phyloP scores from a whole-genome alignment of 306 rosid species.

The Vigna trinervia region DNA sequence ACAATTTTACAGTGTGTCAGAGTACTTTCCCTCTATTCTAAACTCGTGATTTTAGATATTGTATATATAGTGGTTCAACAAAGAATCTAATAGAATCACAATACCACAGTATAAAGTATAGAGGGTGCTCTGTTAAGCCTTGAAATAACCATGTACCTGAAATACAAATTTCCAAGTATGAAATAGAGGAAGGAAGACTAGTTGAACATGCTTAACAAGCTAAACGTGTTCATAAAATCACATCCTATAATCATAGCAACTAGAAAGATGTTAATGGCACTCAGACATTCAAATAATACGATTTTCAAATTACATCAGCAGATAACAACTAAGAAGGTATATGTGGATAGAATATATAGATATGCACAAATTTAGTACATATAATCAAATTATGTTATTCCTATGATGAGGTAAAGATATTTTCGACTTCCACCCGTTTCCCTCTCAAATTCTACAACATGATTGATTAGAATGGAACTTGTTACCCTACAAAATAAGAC shows the following conservation, averaged over 20 bases:
- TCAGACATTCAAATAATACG: slow-evolving; percentile 14
- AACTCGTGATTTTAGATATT: slow-evolving; percentile 38
- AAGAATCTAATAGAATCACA: slow-evolving; percentile 38
- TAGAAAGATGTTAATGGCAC: slow-evolving; percentile 1
- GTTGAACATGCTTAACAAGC: neutral
- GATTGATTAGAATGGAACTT: slow-evolving; percentile 5
- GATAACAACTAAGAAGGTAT: neutral
- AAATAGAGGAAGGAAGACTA: slow-evolving; percentile 39
- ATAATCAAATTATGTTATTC: slow-evolving; percentile 24
- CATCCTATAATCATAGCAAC: slow-evolving; percentile 38
- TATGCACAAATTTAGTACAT: slow-evolving; percentile 10
- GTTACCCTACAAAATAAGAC: neutral
- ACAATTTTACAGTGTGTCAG: slow-evolving; percentile 25
- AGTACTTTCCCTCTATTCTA: slow-evolving; percentile 31
- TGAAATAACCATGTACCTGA: slow-evolving; percentile 90
- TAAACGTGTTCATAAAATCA: slow-evolving; percentile 18
- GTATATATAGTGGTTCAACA: slow-evolving; percentile 15
- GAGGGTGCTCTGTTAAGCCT: slow-evolving; percentile 74
- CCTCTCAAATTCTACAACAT: slow-evolving; percentile 18
- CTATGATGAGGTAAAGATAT: slow-evolving; percentile 13
- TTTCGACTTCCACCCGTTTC: slow-evolving; percentile 7
- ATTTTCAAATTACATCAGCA: slow-evolving; percentile 22
- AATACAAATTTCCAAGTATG: slow-evolving; percentile 51
- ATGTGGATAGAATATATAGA: slow-evolving; percentile 28
- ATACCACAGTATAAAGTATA: slow-evolving; percentile 89